These are phyloP conservation scores for Starmerella roubikii DNA, from an alignment of 805 yeast species.

Conservation along the genomic window DNA sequence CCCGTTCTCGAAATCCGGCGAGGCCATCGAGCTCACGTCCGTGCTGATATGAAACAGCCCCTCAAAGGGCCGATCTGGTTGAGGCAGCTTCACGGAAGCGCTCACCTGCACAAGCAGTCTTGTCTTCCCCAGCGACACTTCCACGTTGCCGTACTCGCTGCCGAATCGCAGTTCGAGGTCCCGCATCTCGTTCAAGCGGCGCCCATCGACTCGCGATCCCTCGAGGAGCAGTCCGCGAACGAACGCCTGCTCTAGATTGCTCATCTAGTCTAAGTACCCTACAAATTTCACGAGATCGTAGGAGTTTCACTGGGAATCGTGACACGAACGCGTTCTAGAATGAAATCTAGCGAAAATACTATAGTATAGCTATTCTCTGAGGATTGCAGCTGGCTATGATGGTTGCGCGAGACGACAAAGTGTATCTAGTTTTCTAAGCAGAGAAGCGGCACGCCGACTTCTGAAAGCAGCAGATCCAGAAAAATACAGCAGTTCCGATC, in stretches of 20 bases:
- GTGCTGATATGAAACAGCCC: conserved; percentile 75
- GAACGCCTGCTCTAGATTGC: conserved; percentile 45
- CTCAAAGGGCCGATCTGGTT: conserved; percentile 85
- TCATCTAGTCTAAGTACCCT: background rate
- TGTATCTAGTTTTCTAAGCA: too few relatives aligned
- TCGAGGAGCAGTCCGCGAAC: conserved; percentile 45
- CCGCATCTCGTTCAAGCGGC: conserved; percentile 51
- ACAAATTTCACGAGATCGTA: too few relatives aligned
- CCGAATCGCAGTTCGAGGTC: conserved; percentile 52
- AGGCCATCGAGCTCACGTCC: conserved; percentile 83
- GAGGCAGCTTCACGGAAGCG: conserved; percentile 65
- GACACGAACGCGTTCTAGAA: too few relatives aligned
- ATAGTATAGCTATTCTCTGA: too few relatives aligned
- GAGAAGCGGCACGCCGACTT: too few relatives aligned
- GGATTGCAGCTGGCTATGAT: too few relatives aligned
- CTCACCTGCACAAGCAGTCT: conserved; percentile 57
- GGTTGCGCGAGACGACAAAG: too few relatives aligned
- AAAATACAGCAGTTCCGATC: too few relatives aligned
- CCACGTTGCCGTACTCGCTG: conserved; percentile 58
- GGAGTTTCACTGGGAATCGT: too few relatives aligned
- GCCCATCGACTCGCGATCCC: conserved; percentile 54
- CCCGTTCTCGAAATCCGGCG: conserved; percentile 66
- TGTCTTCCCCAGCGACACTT: conserved; percentile 66
- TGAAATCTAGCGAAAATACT: too few relatives aligned
- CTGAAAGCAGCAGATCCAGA: too few relatives aligned